Conservation (phyloP, 176 grass and related monocot genomes). For the Hordeum marinum region DNA sequence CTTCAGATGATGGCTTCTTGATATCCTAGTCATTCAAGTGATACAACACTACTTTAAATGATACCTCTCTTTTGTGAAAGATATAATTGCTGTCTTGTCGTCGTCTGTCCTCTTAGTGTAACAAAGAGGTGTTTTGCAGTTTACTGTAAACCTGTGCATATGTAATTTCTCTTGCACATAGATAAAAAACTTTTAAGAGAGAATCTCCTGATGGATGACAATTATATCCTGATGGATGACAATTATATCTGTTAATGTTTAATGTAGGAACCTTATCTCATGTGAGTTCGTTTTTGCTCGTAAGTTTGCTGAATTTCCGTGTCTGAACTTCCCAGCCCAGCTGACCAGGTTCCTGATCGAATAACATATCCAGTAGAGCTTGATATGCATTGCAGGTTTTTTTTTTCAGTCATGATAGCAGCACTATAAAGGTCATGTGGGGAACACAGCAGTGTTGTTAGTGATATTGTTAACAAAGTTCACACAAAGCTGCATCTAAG, state of each 20-base stretch:
- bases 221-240: background rate
- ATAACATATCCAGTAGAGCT: background rate
- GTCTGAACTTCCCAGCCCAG: background rate
- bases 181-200: background rate
- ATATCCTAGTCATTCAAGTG: slow-evolving; percentile 8
- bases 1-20: background rate
- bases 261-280: background rate
- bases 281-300: background rate
- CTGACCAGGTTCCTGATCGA: background rate
- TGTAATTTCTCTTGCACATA: background rate
- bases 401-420: background rate
- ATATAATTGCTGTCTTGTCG: background rate
- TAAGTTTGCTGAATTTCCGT: slow-evolving; percentile 9
- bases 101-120: background rate
- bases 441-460: background rate
- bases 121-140: background rate
- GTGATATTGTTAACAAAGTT: slow-evolving; percentile 2
- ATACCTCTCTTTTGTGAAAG: background rate
- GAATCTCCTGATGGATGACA: background rate
- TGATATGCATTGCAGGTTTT: background rate
- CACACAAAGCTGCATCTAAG: background rate
- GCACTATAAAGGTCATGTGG: background rate
- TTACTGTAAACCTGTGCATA: background rate
- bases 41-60: background rate
- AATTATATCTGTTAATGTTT: background rate